Evolutionary conservation across 768 basidiomycete species (phyloP).

Genomic region (Lentinula lateritia): DNA sequence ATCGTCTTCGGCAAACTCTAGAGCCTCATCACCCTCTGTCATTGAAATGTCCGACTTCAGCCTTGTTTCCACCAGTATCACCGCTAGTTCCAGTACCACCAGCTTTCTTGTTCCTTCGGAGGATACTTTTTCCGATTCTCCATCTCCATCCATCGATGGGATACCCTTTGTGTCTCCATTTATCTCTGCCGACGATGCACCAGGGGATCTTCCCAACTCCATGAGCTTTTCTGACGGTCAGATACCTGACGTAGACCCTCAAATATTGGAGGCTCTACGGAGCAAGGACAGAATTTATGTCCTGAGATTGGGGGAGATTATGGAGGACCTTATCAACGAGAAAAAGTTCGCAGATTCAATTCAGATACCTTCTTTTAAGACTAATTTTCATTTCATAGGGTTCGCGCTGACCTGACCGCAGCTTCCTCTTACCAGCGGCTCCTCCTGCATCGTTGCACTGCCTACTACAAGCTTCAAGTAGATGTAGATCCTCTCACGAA

Average conservation of each 20-base stretch:
- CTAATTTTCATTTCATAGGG: constrained; percentile 29
- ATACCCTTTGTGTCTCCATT: constrained; percentile 11
- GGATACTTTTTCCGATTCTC: constrained; percentile 11
- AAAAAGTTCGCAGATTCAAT: constrained; percentile 50
- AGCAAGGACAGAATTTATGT: constrained; percentile 88
- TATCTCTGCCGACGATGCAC: constrained; percentile 21
- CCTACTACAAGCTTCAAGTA: constrained; percentile 70
- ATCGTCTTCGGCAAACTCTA: constrained; percentile 7
- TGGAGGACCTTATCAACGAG: constrained; percentile 76
- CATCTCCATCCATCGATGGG: constrained; percentile 14
- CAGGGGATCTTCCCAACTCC: constrained; percentile 15
- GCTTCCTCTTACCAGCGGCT: constrained; percentile 79
- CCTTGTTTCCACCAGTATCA: constrained; percentile 2
- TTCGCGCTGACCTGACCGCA: constrained; percentile 61
- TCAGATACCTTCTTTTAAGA: neutral
- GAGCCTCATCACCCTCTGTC: constrained; percentile 8
- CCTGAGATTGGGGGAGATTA: constrained; percentile 80
- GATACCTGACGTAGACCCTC: constrained; percentile 58
- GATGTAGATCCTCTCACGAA: constrained; percentile 66
- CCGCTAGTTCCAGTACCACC: constrained; percentile 10
- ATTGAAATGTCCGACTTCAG: constrained; percentile 9
- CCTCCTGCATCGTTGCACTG: constrained; percentile 80
- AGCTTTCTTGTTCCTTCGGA: constrained; percentile 4
- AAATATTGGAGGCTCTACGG: constrained; percentile 80
- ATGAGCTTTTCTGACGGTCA: constrained; percentile 12